These are phyloP conservation scores for Skeletonema menzelii DNA, from an alignment of 108 stramenopile species.

Conservation along the genomic window DNA sequence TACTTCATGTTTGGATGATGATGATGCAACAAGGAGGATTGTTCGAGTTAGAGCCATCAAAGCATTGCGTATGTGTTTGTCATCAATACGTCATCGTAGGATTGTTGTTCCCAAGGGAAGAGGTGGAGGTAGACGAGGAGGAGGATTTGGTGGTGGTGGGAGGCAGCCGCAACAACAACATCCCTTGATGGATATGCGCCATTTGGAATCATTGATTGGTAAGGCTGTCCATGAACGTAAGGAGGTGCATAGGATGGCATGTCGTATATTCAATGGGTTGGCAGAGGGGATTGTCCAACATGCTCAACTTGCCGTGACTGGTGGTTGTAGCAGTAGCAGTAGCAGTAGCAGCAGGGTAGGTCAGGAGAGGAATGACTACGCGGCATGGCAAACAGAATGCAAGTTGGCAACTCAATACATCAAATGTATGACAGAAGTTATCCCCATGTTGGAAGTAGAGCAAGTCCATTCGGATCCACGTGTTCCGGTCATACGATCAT, in stretches of 20 bases:
- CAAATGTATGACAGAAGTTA: slow-evolving; percentile 38
- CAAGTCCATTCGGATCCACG: slow-evolving; percentile 5
- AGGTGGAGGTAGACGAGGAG: background rate
- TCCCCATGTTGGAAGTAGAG: slow-evolving; percentile 33
- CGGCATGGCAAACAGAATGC: slow-evolving; percentile 8
- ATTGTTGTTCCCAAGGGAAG: background rate
- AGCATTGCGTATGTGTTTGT: slow-evolving; percentile 18
- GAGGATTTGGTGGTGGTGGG: background rate
- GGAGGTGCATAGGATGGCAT: slow-evolving; percentile 20
- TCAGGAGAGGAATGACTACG: background rate
- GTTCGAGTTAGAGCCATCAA: slow-evolving; percentile 17
- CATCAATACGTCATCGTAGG: slow-evolving; percentile 15
- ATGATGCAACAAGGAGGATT: background rate
- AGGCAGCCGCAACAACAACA: background rate
- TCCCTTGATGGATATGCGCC: slow-evolving; percentile 7
- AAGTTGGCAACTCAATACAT: slow-evolving; percentile 15
- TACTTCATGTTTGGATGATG: no score
- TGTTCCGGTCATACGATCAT: slow-evolving; percentile 2
- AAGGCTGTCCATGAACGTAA: slow-evolving; percentile 19
- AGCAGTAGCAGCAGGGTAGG: background rate
- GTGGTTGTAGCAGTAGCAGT: background rate
- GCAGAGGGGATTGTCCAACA: slow-evolving; percentile 11
- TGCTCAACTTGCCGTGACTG: slow-evolving; percentile 18
- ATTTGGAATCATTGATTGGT: slow-evolving; percentile 22
- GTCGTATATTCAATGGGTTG: slow-evolving; percentile 20